phyloP scores from a whole-genome alignment of 1,139 yeast genomes.

The Torulaspora pretoriensis region DNA sequence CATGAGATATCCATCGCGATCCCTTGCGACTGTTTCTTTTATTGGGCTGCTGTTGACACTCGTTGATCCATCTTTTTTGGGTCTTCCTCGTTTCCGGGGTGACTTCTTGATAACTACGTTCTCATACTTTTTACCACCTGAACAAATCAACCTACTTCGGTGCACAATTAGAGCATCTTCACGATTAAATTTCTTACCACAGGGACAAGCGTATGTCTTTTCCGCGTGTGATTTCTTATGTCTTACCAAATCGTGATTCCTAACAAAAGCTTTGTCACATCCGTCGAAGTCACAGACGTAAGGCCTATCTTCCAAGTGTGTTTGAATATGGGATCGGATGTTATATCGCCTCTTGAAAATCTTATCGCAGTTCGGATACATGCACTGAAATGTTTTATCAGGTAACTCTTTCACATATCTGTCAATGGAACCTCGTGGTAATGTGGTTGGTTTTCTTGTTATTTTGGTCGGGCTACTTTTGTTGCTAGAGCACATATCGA shows the following conservation, averaged over 20 bases:
- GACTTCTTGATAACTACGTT: constrained; percentile 33
- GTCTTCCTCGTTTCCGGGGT: constrained; percentile 31
- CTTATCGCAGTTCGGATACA: constrained; percentile 76
- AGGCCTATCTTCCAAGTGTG: constrained; percentile 93
- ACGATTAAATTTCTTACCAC: constrained; percentile 89
- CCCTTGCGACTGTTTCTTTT: constrained; percentile 26
- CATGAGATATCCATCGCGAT: constrained; percentile 23
- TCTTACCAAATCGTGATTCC: constrained; percentile 89
- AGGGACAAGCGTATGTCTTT: constrained; percentile 70
- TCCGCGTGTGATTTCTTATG: constrained; percentile 86
- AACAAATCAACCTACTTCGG: constrained; percentile 70
- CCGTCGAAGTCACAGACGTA: constrained; percentile 58
- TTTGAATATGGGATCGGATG: constrained; percentile 94
- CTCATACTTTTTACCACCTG: constrained; percentile 55
- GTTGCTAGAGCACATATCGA: constrained; percentile 10
- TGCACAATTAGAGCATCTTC: constrained; percentile 87
- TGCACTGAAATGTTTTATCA: constrained; percentile 64
- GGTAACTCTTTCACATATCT: constrained; percentile 61
- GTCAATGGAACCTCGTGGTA: constrained; percentile 90
- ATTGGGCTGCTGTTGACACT: constrained; percentile 26
- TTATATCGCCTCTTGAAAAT: constrained; percentile 84
- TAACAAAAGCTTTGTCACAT: constrained; percentile 68
- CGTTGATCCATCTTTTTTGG: constrained; percentile 25
- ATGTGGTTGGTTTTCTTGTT: constrained; percentile 51
- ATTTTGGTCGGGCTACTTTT: constrained; percentile 33